phyloP scores from a whole-genome alignment of 179 eudicot species.

The Corrigiola litoralis region DNA sequence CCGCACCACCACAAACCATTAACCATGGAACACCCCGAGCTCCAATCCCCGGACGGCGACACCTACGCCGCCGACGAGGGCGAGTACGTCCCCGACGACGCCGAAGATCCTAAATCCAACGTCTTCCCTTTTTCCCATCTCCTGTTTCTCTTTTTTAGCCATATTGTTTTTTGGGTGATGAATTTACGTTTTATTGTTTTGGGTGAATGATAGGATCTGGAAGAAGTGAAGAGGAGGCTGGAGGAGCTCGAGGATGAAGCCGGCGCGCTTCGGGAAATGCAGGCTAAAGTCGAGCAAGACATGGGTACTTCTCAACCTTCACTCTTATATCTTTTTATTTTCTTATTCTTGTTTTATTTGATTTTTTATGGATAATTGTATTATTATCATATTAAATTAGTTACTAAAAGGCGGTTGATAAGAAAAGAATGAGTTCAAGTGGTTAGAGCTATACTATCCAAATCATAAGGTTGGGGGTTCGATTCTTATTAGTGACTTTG shows the following conservation, averaged over 20 bases:
- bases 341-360: background rate
- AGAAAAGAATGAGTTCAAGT: too few species aligned
- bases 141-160: background rate
- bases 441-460: too few species aligned
- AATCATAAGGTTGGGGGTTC: too few species aligned
- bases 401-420: too few species aligned
- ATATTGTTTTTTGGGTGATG: background rate
- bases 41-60: conserved; percentile 19
- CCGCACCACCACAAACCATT: background rate
- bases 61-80: conserved; percentile 19
- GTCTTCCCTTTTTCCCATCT: background rate
- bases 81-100: conserved; percentile 18
- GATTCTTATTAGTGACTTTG: too few species aligned
- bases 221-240: conserved; percentile 29
- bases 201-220: conserved; percentile 29
- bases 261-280: conserved; percentile 39
- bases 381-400: background rate
- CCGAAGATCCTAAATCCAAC: conserved; percentile 27
- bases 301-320: conserved; percentile 34
- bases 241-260: conserved; percentile 38
- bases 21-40: conserved; percentile 22
- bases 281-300: conserved; percentile 36
- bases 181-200: background rate
- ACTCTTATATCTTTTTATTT: background rate
- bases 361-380: background rate